These are phyloP conservation scores for Allomyces macrogynus DNA, from an alignment of 192 early-diverging fungal genomes.

Conservation along the genomic window DNA sequence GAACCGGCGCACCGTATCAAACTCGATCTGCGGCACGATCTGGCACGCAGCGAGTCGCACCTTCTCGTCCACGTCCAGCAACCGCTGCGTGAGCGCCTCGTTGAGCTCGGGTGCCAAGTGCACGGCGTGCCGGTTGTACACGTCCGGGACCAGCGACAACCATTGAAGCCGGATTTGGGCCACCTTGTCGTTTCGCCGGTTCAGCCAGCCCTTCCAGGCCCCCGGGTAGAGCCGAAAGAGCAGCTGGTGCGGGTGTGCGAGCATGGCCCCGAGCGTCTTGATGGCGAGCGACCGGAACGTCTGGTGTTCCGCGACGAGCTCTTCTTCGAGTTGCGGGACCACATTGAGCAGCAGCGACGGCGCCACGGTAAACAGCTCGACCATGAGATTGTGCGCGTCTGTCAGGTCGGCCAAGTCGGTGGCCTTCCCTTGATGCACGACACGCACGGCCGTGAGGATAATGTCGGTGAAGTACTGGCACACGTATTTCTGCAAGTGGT, in stretches of 20 bases:
- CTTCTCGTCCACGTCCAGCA: slow-evolving; percentile 81
- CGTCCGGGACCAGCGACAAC: slow-evolving; percentile 36
- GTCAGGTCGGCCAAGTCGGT: slow-evolving; percentile 34
- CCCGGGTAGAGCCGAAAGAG: slow-evolving; percentile 52
- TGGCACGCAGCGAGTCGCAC: slow-evolving; percentile 57
- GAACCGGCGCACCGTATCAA: slow-evolving; percentile 13
- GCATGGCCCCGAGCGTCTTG: slow-evolving; percentile 67
- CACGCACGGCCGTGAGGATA: slow-evolving; percentile 34
- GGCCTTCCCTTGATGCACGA: slow-evolving; percentile 8
- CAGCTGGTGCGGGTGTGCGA: slow-evolving; percentile 49
- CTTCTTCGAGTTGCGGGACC: slow-evolving; percentile 83
- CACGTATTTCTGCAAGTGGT: slow-evolving; percentile 73
- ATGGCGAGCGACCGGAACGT: slow-evolving; percentile 58
- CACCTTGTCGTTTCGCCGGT: slow-evolving; percentile 52
- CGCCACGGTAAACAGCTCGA: slow-evolving; percentile 53
- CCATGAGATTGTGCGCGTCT: slow-evolving; percentile 53
- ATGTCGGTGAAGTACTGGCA: slow-evolving; percentile 83
- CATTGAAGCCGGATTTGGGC: slow-evolving; percentile 47
- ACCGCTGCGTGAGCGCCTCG: slow-evolving; percentile 39
- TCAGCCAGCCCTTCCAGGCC: slow-evolving; percentile 70
- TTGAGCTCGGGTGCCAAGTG: slow-evolving; percentile 41
- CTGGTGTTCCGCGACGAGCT: slow-evolving; percentile 56
- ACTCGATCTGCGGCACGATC: slow-evolving; percentile 44
- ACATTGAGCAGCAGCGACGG: slow-evolving; percentile 70
- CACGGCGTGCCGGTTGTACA: slow-evolving; percentile 52